Evolutionary conservation across 2,329 filamentous ascomycete genomes (phyloP), one percentile per base, ranked within the genome.

Genomic region (Zarea fungicola): DNA sequence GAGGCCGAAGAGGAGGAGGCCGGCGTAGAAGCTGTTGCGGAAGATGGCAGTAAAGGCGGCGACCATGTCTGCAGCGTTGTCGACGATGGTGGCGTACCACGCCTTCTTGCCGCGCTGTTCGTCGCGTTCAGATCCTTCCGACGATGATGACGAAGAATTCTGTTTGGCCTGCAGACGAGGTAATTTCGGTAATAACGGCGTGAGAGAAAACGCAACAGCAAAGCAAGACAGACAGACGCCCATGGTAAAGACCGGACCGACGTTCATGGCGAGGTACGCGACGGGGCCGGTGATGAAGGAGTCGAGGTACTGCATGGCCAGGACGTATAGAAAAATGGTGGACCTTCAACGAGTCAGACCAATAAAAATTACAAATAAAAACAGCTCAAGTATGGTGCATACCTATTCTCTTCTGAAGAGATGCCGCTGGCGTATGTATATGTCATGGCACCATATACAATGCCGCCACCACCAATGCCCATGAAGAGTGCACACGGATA

Each of bases 261-360:
- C 26, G 28, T 42, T 43, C 49, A 51, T 48, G 32, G 35, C 10
- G 14, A 42, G 37, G 32, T 51, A 51, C 2, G 23, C 39, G 21
- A 37, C 28, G 5, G 49, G 49, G 37, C 49, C 49, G 25, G 39
- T 39, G 43, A 48, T 8, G 44, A 51, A 42, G 32, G 21, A 13
- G n/a, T 21, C 28, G 21, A 14, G 1, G 39, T 43, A 29, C 32
- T 25, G 21, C 26, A 42, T 4, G n/a, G 49, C 49, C 6, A 34
- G 32, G 9, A 48, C 25, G 37, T 51, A 51, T 10, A 51, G 37
- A 23, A 52, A 55, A 11, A 50, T 22, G 3, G 48, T 50, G 7
- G 48, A 28, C 23, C 48, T 49, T n/a, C 3, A 3, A 14, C 26
- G 21, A 16, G 40, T 18, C 35, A 29, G 3, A 29, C 8, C 3